phyloP scores from a whole-genome alignment of 2,329 filamentous ascomycete species.

The Pyrenophora tritici-repentis region DNA sequence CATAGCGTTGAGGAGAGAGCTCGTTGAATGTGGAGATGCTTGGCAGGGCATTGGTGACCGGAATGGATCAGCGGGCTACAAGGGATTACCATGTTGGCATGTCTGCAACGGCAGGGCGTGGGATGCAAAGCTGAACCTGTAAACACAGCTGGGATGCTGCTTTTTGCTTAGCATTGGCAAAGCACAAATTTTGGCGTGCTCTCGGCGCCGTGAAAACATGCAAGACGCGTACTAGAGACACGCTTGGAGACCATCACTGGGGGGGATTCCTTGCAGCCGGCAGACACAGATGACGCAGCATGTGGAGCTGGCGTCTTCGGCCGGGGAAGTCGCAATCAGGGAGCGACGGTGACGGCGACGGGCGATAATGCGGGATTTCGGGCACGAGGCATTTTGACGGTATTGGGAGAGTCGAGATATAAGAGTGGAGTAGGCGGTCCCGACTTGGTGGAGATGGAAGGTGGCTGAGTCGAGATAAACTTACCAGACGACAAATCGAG shows the following conservation, averaged over 20 bases:
- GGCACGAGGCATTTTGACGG: conserved; percentile 15
- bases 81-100: conserved; percentile 1
- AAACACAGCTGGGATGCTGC: background rate
- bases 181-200: background rate
- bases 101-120: conserved; percentile 1
- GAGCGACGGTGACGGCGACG: conserved; percentile 1
- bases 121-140: conserved; percentile 1
- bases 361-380: conserved; percentile 3
- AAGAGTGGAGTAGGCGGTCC: conserved; percentile 13
- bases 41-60: conserved; percentile 9
- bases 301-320: conserved; percentile 2
- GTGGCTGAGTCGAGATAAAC: conserved; percentile 18
- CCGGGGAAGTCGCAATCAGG: conserved; percentile 3
- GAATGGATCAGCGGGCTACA: conserved; percentile 12
- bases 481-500: conserved; percentile 11
- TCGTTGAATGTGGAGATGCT: conserved; percentile 13
- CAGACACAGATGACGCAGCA: conserved; percentile 3
- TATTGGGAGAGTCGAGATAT: conserved; percentile 14
- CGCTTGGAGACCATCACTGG: conserved; percentile 1
- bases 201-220: background rate
- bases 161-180: conserved; percentile 1
- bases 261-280: background rate
- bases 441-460: conserved; percentile 17
- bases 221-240: background rate
- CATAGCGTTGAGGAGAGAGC: conserved; percentile 12